Evolutionary conservation across 257 asterid species (phyloP).

Genomic region (Penstemon davidsonii): DNA sequence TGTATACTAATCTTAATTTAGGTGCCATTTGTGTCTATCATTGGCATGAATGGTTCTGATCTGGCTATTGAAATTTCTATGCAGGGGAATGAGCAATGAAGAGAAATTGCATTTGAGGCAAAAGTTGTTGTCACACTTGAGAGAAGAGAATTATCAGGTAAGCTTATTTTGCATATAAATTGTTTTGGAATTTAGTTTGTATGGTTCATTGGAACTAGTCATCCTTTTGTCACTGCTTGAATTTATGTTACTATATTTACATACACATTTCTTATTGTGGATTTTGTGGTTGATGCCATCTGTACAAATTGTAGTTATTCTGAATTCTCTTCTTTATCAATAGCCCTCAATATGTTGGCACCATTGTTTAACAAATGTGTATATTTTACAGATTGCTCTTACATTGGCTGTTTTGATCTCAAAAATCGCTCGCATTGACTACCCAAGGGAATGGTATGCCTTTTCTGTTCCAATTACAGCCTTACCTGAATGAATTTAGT

Average conservation of each 20-base stretch:
- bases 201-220: conserved; percentile 22
- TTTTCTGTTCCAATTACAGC: conserved; percentile 20
- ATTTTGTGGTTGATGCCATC: conserved; percentile 24
- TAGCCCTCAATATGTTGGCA: background rate
- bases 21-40: background rate
- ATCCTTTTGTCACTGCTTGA: conserved; percentile 18
- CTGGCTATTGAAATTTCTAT: conserved; percentile 32
- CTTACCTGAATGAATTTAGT: conserved; percentile 14
- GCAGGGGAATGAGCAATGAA: conserved; percentile 83
- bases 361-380: conserved; percentile 23
- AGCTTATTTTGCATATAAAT: conserved; percentile 15
- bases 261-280: conserved; percentile 13
- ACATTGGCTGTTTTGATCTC: conserved; percentile 90
- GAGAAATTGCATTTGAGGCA: conserved; percentile 86
- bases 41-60: conserved; percentile 24
- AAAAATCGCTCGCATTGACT: conserved; percentile 95
- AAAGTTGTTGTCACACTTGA: conserved; percentile 74
- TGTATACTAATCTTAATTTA: too few species aligned
- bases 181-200: conserved; percentile 11
- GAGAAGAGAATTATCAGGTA: conserved; percentile 96
- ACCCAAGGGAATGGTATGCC: conserved; percentile 90
- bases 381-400: conserved; percentile 69
- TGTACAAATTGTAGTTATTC: conserved; percentile 1
- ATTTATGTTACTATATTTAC: conserved; percentile 12
- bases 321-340: background rate